Base-by-base conservation (phyloP, 2,329 filamentous ascomycete genomes). In the Aspergillus ruber region DNA sequence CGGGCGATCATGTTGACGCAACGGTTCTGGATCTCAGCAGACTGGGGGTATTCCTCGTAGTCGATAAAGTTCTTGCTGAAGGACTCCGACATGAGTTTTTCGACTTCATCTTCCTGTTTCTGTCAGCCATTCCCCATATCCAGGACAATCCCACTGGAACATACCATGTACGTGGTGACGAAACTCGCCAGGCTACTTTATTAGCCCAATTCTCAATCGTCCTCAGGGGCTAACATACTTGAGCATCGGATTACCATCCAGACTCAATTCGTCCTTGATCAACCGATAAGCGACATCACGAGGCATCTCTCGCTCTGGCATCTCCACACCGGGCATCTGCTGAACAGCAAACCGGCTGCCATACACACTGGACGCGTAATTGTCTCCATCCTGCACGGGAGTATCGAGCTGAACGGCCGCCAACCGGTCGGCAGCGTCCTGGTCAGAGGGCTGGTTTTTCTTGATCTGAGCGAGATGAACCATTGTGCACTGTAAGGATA, bases 31-130 rank as follows among this genome's bases (percentile, higher is more conserved):
- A 90, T 89, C 56, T 90, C 86, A 46, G 86, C 86, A 0, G 83
- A 84, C 64, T 88, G 84, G 1, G 86, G 86, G 62, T 90, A 90
- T 67, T 90, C 86, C 65, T 90, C 86, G 66, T 90, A 90, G 65
- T 90, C 86, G 70, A 90, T 90, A 68, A 96, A 96, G 78, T 97
- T 97, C 72, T 95, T 96, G 67, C 86, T 83, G 67, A 96, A 89
- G 45, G 86, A 82, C 55, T 96, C 89, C 55, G 84, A 75, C 91
- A 97, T 97, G 70, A 96, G 86, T 71, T 94, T 90, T 73, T 96
- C 90, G 17, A 86, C 90, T 70, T 96, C 91, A 41, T 95, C 88
- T 74, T 96, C 90, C 86, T 88, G 58, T 41, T 47, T 29, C 21
- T 15, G 35, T 48, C 45, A 45, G 27, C 21, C 35, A 15, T 42